Conservation (phyloP, 2,329 filamentous ascomycete genomes). For the Nakataea oryzae region DNA sequence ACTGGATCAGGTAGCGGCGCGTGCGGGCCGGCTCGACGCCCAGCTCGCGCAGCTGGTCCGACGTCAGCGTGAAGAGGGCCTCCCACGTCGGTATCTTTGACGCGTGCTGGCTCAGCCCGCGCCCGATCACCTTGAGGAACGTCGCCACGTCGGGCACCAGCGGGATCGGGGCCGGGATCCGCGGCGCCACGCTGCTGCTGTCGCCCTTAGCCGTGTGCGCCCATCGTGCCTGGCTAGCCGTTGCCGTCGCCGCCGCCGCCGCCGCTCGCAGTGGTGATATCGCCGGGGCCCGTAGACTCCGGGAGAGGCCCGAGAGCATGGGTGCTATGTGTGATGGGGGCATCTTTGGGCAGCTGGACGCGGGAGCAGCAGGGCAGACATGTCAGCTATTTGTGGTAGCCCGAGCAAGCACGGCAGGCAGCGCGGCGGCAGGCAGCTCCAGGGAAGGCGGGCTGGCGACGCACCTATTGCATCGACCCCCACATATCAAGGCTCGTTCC, state of each 20-base stretch:
- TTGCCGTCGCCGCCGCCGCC: conserved; percentile 14
- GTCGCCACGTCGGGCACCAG: conserved; percentile 78
- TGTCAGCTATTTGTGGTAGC: background rate
- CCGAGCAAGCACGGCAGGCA: background rate
- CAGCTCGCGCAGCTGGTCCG: conserved; percentile 66
- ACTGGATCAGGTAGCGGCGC: conserved; percentile 75
- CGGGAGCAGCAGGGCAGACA: background rate
- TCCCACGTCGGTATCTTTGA: conserved; percentile 88
- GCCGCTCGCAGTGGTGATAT: conserved; percentile 5
- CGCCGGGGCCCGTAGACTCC: background rate
- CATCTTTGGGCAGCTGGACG: background rate
- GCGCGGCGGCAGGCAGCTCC: background rate
- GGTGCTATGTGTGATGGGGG: background rate
- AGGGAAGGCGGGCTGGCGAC: background rate
- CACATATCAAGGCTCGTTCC: background rate
- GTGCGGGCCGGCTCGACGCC: conserved; percentile 79
- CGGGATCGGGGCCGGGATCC: conserved; percentile 61
- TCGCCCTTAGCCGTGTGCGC: conserved; percentile 27
- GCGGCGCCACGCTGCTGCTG: background rate
- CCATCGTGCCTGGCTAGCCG: conserved; percentile 25
- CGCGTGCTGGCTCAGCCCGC: conserved; percentile 70
- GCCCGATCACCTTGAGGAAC: conserved; percentile 86
- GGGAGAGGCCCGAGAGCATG: background rate
- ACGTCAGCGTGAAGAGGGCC: conserved; percentile 73
- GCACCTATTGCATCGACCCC: background rate